Evolutionary conservation across 2,329 filamentous ascomycete species (phyloP).

Genomic region (Cyclaneusma minus): DNA sequence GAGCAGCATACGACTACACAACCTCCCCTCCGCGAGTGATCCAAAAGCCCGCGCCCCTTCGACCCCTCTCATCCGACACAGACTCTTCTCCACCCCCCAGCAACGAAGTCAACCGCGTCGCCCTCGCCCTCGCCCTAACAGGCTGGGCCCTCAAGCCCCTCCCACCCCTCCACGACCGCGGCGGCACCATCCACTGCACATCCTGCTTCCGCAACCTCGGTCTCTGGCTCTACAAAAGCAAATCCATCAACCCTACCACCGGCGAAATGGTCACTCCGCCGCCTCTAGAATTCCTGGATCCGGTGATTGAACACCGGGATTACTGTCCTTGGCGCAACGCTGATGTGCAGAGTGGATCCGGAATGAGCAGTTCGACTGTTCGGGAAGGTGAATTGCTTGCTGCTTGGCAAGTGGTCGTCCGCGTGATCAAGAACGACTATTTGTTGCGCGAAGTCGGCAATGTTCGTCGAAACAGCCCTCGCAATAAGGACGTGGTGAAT

Average conservation of each 20-base stretch:
- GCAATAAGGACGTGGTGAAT: too few species aligned
- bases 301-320: constrained; percentile 58
- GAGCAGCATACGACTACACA: neutral
- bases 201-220: constrained; percentile 81
- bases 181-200: constrained; percentile 44
- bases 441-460: constrained; percentile 8
- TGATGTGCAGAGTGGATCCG: constrained; percentile 36
- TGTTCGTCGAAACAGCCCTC: too few species aligned
- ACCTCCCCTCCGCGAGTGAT: neutral
- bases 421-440: constrained; percentile 42
- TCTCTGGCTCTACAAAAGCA: constrained; percentile 84
- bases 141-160: constrained; percentile 41
- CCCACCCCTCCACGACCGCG: constrained; percentile 14
- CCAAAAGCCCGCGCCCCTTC: neutral
- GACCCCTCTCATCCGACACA: constrained; percentile 14
- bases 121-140: constrained; percentile 53
- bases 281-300: constrained; percentile 52
- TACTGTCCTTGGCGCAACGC: constrained; percentile 71
- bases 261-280: constrained; percentile 37
- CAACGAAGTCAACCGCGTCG: constrained; percentile 37
- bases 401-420: constrained; percentile 38
- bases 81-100: constrained; percentile 13
- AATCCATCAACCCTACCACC: constrained; percentile 40
- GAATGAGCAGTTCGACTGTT: constrained; percentile 15
- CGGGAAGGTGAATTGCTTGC: constrained; percentile 20